These are phyloP conservation scores for Scedosporium dehoogii DNA, from an alignment of 2,329 filamentous ascomycete species.

Conservation along the genomic window DNA sequence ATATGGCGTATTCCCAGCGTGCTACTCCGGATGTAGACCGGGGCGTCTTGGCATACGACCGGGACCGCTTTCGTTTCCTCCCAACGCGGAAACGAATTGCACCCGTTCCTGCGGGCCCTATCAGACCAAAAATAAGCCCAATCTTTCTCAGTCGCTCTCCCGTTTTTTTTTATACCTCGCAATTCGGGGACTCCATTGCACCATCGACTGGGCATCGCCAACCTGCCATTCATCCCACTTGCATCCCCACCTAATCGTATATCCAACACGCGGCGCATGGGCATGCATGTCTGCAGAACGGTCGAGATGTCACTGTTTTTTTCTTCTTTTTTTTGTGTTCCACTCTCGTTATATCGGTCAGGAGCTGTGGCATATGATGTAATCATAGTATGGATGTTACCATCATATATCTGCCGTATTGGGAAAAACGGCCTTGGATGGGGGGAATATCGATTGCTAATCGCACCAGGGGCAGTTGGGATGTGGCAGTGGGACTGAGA, in stretches of 20 bases:
- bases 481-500: too few relatives aligned
- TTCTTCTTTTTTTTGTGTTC: background rate
- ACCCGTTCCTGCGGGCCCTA: too few relatives aligned
- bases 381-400: background rate
- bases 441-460: background rate
- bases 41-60: background rate
- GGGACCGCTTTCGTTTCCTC: background rate
- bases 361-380: background rate
- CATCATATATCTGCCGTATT: background rate
- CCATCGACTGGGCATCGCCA: background rate
- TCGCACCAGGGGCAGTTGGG: background rate
- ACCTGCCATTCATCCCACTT: background rate
- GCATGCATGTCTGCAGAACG: background rate
- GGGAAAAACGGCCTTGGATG: background rate
- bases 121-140: too few relatives aligned
- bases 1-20: background rate
- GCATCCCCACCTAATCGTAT: background rate
- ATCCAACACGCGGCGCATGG: background rate
- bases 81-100: background rate
- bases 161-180: background rate
- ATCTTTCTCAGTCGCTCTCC: background rate
- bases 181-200: background rate
- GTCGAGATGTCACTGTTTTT: background rate
- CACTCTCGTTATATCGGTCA: background rate
- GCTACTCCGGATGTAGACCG: background rate